Base-by-base conservation (phyloP, 257 asterid species). In the Solanum medicagineum region DNA sequence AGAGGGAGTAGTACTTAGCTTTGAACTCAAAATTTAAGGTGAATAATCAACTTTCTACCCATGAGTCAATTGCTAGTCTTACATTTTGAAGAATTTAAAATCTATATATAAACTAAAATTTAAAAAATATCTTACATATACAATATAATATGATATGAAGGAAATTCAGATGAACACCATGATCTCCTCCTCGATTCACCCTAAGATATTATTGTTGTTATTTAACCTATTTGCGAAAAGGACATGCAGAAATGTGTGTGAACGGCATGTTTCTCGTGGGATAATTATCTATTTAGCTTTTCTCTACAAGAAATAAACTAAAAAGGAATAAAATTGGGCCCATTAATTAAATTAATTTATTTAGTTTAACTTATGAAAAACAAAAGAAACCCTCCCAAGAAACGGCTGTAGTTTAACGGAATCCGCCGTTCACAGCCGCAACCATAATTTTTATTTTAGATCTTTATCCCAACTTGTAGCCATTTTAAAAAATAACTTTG, bases 241-340 rank as follows among this genome's bases (percentile, higher is more conserved):
- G 47, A 62, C 77, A 47, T 22, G 69, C 20, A 80, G 49, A 32
- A 7, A 24, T 49, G 70, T 42, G 22, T 29, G 85, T 59, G 59
- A 65, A 73, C 20, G 65, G 80, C 93, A 86, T 89, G 93, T 60
- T 81, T 89, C 87, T 87, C 91, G 88, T 92, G 93, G 81, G 73
- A 53, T 57, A 87, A 80, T 89, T 86, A 57, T 60, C 42, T 63
- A 8, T 16, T n/a, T 13, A 47, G 12, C 19, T 69, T 53, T 51
- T 63, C 45, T 42, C 22, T 53, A 12, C 42, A 29, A 49, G 26
- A 36, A 53, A 24, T 13, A 85, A 10, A 7, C 1, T 36, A 24
- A 13, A 53, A 13, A 44, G 10, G 6, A 20, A 54, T 26, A 19
- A 81, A 81, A 42, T 44, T 59, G 56, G 60, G 15, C 54, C 71